Evolutionary conservation across 1,139 yeast genomes (phyloP), one percentile per base, ranked within the genome.

Genomic region (Geotrichum cucujoidarum): DNA sequence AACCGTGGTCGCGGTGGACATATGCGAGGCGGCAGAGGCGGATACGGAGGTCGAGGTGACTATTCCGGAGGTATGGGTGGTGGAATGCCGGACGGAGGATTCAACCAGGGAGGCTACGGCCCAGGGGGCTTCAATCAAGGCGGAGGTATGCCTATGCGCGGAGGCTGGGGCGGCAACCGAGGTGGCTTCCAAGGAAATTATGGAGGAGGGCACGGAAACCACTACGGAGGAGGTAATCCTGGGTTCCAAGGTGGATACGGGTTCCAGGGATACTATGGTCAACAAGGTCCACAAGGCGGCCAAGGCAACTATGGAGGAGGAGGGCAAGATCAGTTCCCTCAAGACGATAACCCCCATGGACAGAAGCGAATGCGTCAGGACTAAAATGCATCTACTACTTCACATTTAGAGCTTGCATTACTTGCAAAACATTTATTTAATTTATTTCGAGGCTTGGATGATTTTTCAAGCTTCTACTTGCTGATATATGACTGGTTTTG

Each of bases 301-400:
- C 49, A 40, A 29, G 48, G 53, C 6, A 36, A 31, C 11, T 29
- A 40, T 22, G 43, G 47, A 14, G 30, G n/a, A n/a, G 43, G 47
- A 14, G 51, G 35, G 46, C 27, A 43, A 4, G 48, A 53, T 22
- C 55, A 47, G 34, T 49, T 50, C 24, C 10, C 27, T 24, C 27
- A 24, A 10, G 56, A 47, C 40, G 49, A 52, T 24, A 55, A 55
- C 38, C 58, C 58, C 17, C 58, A 55, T 40, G 58, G 58, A 14
- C 52, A 52, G 42, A 55, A 55, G 42, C 44, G 58, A 27, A 46
- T 44, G 13, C 43, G 56, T 21, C 47, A 48, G 10, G 41, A 46
- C 11, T 50, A 35, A 33, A 18, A 13, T 30, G 32, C 32, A 5
- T 13, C 6, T 13, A 6, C 22, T 33, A 10, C 13, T 8, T 11